A percentile compares a stretch with the other conserved stretches of the same genome.
phyloP scores from a whole-genome alignment of 192 early-diverging fungal species.

The Glomus cerebriforme region DNA sequence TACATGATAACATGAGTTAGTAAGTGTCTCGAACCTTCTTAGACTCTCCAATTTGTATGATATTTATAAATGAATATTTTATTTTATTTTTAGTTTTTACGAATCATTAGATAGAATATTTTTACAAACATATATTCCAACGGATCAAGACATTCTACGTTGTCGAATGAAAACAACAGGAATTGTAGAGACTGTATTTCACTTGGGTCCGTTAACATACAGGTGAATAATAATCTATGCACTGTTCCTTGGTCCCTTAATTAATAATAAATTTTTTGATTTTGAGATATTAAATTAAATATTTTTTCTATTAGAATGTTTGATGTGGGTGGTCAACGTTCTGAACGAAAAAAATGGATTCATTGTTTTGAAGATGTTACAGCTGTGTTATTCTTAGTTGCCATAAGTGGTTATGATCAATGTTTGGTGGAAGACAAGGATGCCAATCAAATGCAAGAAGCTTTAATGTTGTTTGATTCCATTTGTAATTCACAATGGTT shows the following conservation, averaged over 20 bases:
- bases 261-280: not conserved
- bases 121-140: conserved; percentile 77
- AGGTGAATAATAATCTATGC: not conserved
- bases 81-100: conserved; percentile 72
- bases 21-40: conserved; percentile 42
- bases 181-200: conserved; percentile 93
- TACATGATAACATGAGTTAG: conserved; percentile 96
- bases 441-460: conserved; percentile 96
- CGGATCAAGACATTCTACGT: conserved; percentile 94
- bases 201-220: conserved; percentile 88
- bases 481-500: conserved; percentile 99
- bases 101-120: conserved; percentile 87
- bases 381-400: conserved; percentile 93
- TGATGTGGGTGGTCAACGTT: conserved; percentile 97
- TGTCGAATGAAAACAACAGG: conserved; percentile 97
- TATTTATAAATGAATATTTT: not conserved
- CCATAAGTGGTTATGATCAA: conserved; percentile 96
- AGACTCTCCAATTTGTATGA: conserved; percentile 2
- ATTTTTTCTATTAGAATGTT: conserved; percentile 72
- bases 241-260: not conserved
- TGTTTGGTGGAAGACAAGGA: conserved; percentile 93
- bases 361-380: conserved; percentile 98
- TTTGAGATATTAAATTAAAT: not conserved
- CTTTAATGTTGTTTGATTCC: conserved; percentile 93
- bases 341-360: conserved; percentile 99